Evolutionary conservation across 2,329 filamentous ascomycete genomes (phyloP).

Genomic region (Chaetomiaceae sp.): DNA sequence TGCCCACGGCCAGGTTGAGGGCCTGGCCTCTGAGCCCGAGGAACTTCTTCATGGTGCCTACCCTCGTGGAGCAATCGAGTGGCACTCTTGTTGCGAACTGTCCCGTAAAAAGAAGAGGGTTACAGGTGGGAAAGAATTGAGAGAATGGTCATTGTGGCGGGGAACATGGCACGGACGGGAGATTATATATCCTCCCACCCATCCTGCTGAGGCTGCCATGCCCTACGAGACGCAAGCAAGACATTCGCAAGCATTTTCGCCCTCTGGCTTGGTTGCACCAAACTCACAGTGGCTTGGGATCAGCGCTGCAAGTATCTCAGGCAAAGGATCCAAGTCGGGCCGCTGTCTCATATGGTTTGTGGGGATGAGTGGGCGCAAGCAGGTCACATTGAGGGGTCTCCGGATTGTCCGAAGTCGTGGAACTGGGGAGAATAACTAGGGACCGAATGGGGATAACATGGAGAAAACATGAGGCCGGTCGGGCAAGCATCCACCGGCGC

Average conservation of each 20-base stretch:
- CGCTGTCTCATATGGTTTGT: slow-evolving; percentile 5
- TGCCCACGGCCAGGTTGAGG: slow-evolving; percentile 65
- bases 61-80: neutral
- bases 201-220: neutral
- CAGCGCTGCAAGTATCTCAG: neutral
- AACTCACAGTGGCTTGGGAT: neutral
- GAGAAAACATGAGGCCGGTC: neutral
- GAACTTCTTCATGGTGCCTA: slow-evolving; percentile 41
- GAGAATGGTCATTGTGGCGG: neutral
- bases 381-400: neutral
- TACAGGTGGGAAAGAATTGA: neutral
- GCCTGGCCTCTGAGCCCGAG: slow-evolving; percentile 62
- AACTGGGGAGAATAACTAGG: slow-evolving; percentile 6
- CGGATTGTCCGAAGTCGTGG: neutral
- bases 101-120: neutral
- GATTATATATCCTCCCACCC: neutral
- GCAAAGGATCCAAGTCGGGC: slow-evolving; percentile 1
- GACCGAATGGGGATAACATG: slow-evolving; percentile 4
- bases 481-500: neutral
- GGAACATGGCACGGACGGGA: neutral
- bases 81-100: neutral
- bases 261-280: neutral
- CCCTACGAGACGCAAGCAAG: neutral
- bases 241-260: neutral
- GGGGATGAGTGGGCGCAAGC: neutral